Percentiles rank a stretch among this genome's conserved stretches.
Evolutionary conservation across 371 early-diverging fungal species (phyloP).

Genomic region (Synchytrium microbalum): DNA sequence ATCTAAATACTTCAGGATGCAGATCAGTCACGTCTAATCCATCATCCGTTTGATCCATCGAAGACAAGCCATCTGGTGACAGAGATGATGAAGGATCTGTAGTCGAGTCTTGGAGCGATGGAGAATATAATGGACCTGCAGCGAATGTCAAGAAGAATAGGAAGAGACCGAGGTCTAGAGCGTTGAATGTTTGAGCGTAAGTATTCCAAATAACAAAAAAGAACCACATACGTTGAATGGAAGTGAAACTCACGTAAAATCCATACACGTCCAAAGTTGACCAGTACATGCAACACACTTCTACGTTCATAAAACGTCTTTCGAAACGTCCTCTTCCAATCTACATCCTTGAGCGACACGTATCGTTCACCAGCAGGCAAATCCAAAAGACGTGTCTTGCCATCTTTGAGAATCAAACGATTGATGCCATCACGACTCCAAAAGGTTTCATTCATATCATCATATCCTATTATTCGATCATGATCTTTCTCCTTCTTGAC

Average conservation of each 20-base stretch:
- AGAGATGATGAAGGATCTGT: conserved; percentile 7
- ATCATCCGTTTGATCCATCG: no score
- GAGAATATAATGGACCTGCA: conserved; percentile 9
- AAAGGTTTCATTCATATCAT: conserved; percentile 85
- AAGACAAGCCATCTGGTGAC: not conserved
- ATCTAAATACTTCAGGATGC: conserved; percentile 6
- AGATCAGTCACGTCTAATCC: not conserved
- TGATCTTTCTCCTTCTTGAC: conserved; percentile 68
- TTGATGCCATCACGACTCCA: conserved; percentile 67
- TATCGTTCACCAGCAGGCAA: conserved; percentile 61
- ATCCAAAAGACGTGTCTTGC: conserved; percentile 44
- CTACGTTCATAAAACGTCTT: conserved; percentile 86
- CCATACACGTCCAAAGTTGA: conserved; percentile 63
- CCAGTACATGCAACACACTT: conserved; percentile 73
- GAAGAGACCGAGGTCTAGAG: conserved; percentile 53
- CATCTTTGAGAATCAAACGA: conserved; percentile 48
- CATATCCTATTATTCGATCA: conserved; percentile 66
- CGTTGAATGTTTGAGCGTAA: no score
- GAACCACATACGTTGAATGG: no score
- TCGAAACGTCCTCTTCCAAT: conserved; percentile 61
- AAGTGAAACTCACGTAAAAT: no score
- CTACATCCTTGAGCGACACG: conserved; percentile 50
- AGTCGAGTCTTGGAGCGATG: not conserved
- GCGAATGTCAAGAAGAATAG: conserved; percentile 31
- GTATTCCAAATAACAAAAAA: no score